Evolutionary conservation across 768 basidiomycete species (phyloP).

Genomic region (Collybia sordida): DNA sequence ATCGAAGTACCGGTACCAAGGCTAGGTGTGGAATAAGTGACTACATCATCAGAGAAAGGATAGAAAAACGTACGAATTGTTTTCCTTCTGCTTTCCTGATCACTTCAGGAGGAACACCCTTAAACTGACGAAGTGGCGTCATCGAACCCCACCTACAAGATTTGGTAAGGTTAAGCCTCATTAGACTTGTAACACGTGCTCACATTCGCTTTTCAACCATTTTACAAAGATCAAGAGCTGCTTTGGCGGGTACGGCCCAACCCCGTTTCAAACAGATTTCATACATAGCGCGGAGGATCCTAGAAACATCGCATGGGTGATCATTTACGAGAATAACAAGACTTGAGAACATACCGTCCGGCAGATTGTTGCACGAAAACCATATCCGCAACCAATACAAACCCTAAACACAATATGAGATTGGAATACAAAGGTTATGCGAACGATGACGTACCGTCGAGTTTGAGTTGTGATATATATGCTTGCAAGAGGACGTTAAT

Average conservation of each 20-base stretch:
- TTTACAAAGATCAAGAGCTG: constrained; percentile 92
- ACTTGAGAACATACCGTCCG: constrained; percentile 57
- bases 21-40: constrained; percentile 12
- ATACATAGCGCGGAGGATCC: constrained; percentile 93
- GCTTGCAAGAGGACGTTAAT: constrained; percentile 96
- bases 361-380: constrained; percentile 98
- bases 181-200: constrained; percentile 18
- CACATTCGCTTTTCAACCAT: constrained; percentile 90
- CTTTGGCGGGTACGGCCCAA: constrained; percentile 94
- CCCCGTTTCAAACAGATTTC: constrained; percentile 97
- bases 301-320: constrained; percentile 18
- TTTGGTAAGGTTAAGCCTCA: no score
- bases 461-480: constrained; percentile 90
- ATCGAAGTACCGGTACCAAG: constrained; percentile 85
- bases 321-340: background rate
- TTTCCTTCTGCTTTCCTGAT: constrained; percentile 92
- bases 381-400: constrained; percentile 88
- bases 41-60: background rate
- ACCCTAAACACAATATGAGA: constrained; percentile 40
- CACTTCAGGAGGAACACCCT: constrained; percentile 82
- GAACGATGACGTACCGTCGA: constrained; percentile 58
- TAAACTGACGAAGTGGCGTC: constrained; percentile 97
- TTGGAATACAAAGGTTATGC: background rate
- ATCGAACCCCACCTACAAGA: constrained; percentile 88
- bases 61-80: constrained; percentile 76